Evolutionary conservation across 1,139 yeast genomes (phyloP), one percentile per base, ranked within the genome.

Genomic region (Kurtzmaniella quercitrusa): DNA sequence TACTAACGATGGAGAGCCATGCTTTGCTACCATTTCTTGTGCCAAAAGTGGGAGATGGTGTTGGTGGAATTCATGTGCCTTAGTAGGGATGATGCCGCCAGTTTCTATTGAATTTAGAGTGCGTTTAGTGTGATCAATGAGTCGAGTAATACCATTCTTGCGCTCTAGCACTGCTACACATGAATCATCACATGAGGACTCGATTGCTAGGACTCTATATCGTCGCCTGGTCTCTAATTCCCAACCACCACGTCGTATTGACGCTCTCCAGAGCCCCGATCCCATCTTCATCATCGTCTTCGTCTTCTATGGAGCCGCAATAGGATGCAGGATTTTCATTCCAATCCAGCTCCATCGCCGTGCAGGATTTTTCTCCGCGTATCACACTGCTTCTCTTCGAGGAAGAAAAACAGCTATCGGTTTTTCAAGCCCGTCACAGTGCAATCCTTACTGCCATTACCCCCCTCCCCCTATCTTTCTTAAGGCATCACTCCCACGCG

Each of bases 171-270:
- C 65, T 0, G 96, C 87, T 2, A 90, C 90, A 52, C 97, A 90
- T 0, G 96, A 79, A 60, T 93, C 99, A 59, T 93, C 99, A 58
- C 99, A 94, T 0, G 97, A 89, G 0, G 96, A 82, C 57, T 93
- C 98, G 15, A 93, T 79, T 0, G 97, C 94, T 21, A 93, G 66
- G 0, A 90, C 94, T 41, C 73, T 74, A 62, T 89, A 90, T 1
- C 48, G 38, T 31, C 81, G 58, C 12, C 25, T 11, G 9, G 12
- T 15, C 23, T 10, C 21, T 4, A 27, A 27, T 6, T 5, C 14
- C 25, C 7, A 23, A 11, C 31, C 42, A 27, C 31, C 29, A 45
- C 45, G 37, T 33, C 48, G 37, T 14, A 5, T 17, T 4, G 18
- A 4, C 18, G 11, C 18, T 9, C 37, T 8, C 15, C 14, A 10